These are phyloP conservation scores for Clavispora vitiphila DNA, from an alignment of 805 yeast species.

Conservation along the genomic window DNA sequence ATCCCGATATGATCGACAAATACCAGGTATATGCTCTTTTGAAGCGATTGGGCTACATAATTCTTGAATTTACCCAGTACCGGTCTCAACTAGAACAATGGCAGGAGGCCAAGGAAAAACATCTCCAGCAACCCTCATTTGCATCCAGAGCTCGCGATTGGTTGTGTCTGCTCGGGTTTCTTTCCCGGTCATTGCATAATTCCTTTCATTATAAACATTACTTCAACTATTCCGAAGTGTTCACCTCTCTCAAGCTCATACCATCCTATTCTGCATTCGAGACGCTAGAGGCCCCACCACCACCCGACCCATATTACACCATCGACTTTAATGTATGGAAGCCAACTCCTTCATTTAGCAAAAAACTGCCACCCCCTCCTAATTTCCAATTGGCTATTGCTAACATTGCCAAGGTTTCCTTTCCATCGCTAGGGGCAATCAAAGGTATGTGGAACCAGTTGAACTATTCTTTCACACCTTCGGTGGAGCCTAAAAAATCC, in stretches of 20 bases:
- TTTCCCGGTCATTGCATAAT: background rate
- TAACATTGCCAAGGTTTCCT: slow-evolving; percentile 36
- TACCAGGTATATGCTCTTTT: slow-evolving; percentile 69
- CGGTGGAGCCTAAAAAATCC: background rate
- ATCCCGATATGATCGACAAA: slow-evolving; percentile 41
- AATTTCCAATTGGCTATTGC: slow-evolving; percentile 68
- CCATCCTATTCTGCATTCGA: slow-evolving; percentile 14
- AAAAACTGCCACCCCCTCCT: slow-evolving; percentile 63
- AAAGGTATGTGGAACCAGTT: slow-evolving; percentile 21
- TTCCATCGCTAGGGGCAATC: slow-evolving; percentile 46
- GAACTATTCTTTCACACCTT: background rate
- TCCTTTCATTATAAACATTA: slow-evolving; percentile 17
- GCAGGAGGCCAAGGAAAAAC: slow-evolving; percentile 16
- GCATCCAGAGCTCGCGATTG: background rate
- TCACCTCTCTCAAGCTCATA: slow-evolving; percentile 19
- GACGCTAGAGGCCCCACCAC: slow-evolving; percentile 3
- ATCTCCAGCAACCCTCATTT: slow-evolving; percentile 17
- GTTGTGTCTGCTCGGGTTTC: background rate
- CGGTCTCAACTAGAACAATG: slow-evolving; percentile 13
- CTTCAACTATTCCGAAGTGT: slow-evolving; percentile 20
- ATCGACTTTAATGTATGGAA: slow-evolving; percentile 76
- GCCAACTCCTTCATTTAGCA: slow-evolving; percentile 67
- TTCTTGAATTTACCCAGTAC: slow-evolving; percentile 16
- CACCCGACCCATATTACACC: slow-evolving; percentile 13
- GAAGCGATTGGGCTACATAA: slow-evolving; percentile 74